These are phyloP conservation scores for Colletotrichum paranaense DNA, from an alignment of 2,329 filamentous ascomycete species.

Conservation along the genomic window DNA sequence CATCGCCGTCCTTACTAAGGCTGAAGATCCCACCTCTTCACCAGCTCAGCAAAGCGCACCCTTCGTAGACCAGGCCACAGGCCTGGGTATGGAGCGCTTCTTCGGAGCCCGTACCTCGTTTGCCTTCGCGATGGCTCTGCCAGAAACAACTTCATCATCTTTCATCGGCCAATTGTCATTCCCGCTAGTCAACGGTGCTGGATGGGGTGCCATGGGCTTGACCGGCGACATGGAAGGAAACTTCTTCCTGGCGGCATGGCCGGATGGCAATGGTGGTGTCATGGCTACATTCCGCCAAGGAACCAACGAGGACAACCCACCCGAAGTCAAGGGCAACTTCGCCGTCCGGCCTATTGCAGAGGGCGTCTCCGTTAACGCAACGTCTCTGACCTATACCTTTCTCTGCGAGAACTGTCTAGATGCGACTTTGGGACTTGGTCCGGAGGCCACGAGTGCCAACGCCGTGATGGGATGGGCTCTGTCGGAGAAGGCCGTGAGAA, in stretches of 20 bases:
- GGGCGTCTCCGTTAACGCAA: slow-evolving; percentile 55
- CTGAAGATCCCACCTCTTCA: slow-evolving; percentile 30
- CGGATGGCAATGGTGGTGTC: slow-evolving; percentile 50
- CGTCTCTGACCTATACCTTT: slow-evolving; percentile 58
- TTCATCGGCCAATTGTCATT: slow-evolving; percentile 61
- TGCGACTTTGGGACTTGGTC: slow-evolving; percentile 41
- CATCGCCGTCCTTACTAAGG: slow-evolving; percentile 3
- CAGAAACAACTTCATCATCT: slow-evolving; percentile 46
- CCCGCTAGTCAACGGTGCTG: slow-evolving; percentile 50
- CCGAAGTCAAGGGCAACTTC: slow-evolving; percentile 55
- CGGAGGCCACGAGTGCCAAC: slow-evolving; percentile 38
- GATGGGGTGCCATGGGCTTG: slow-evolving; percentile 58
- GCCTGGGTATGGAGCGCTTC: slow-evolving; percentile 50
- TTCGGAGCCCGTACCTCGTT: slow-evolving; percentile 52
- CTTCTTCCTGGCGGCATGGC: slow-evolving; percentile 57
- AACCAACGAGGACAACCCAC: slow-evolving; percentile 54
- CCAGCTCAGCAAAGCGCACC: slow-evolving; percentile 34
- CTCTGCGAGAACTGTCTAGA: slow-evolving; percentile 53
- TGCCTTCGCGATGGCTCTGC: slow-evolving; percentile 55
- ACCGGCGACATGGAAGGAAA: slow-evolving; percentile 57
- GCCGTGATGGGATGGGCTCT: slow-evolving; percentile 52
- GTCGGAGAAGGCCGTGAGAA: slow-evolving; percentile 39
- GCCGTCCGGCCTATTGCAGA: slow-evolving; percentile 51
- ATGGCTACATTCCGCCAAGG: slow-evolving; percentile 57
- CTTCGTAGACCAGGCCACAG: slow-evolving; percentile 47